A percentile compares a stretch with the other conserved stretches of the same genome.
These are phyloP conservation scores for Blastobotrys malaysiensis DNA, from an alignment of 1,139 yeast genomes.

Conservation along the genomic window DNA sequence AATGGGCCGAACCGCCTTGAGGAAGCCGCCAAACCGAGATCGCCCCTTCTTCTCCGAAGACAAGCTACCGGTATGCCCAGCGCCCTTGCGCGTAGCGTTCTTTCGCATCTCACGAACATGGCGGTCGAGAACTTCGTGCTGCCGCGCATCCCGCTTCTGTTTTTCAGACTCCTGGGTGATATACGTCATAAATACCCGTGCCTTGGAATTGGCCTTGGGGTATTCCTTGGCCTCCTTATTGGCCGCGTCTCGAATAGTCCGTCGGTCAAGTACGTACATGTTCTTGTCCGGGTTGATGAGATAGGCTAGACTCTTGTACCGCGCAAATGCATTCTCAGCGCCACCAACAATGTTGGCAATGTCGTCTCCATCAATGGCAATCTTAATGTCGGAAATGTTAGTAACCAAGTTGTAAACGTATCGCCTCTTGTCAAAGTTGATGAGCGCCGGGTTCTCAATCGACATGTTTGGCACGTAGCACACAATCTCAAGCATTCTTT, in stretches of 20 bases:
- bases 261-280: slow-evolving; percentile 28
- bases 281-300: slow-evolving; percentile 28
- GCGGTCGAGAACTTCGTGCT: slow-evolving; percentile 39
- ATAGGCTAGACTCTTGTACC: slow-evolving; percentile 23
- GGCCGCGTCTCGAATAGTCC: slow-evolving; percentile 39
- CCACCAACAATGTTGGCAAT: slow-evolving; percentile 3
- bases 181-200: slow-evolving; percentile 41
- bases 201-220: slow-evolving; percentile 31
- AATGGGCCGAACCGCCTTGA: slow-evolving; percentile 39
- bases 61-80: background rate
- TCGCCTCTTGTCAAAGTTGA: slow-evolving; percentile 65
- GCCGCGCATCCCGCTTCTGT: slow-evolving; percentile 46
- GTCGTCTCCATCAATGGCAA: slow-evolving; percentile 4
- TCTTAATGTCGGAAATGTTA: slow-evolving; percentile 43
- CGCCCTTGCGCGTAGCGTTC: slow-evolving; percentile 1
- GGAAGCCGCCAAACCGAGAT: slow-evolving; percentile 33
- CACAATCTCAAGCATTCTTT: slow-evolving; percentile 56
- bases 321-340: slow-evolving; percentile 2
- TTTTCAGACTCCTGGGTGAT: slow-evolving; percentile 47
- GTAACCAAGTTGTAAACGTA: slow-evolving; percentile 51
- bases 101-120: slow-evolving; percentile 34
- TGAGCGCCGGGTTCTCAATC: slow-evolving; percentile 49
- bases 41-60: slow-evolving; percentile 12
- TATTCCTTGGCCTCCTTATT: slow-evolving; percentile 39
- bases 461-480: slow-evolving; percentile 66